Conservation (phyloP, 2,329 filamentous ascomycete genomes). For the Colletotrichum acutatum region DNA sequence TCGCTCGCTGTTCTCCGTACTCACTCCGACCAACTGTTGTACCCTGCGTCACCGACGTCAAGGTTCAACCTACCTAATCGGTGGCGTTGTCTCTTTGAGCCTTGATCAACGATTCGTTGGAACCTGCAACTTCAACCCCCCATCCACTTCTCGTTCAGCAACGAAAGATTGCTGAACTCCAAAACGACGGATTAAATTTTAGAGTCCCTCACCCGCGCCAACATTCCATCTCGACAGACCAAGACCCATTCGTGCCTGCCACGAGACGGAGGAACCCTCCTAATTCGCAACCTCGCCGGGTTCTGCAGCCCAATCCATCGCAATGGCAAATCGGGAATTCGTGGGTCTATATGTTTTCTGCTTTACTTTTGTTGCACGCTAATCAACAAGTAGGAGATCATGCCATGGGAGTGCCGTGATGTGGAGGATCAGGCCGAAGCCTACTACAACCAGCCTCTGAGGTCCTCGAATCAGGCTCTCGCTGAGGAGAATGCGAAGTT, state of each 20-base stretch:
- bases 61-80: neutral
- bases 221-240: neutral
- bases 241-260: neutral
- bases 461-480: slow-evolving; percentile 56
- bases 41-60: slow-evolving; percentile 1
- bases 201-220: neutral
- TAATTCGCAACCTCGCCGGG: neutral
- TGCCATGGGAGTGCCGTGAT: slow-evolving; percentile 64
- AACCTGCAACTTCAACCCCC: neutral
- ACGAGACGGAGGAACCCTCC: slow-evolving; percentile 1
- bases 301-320: neutral
- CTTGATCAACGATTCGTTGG: neutral
- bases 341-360: neutral
- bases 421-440: slow-evolving; percentile 61
- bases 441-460: slow-evolving; percentile 60
- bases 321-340: slow-evolving; percentile 24
- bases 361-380: neutral
- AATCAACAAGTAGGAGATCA: slow-evolving; percentile 41
- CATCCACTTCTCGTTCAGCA: neutral
- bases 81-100: neutral
- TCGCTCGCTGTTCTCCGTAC: neutral
- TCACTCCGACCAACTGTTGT: neutral
- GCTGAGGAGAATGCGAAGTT: slow-evolving; percentile 60
- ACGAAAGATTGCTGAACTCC: neutral
- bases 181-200: neutral